Evolutionary conservation across 768 basidiomycete genomes (phyloP), one percentile per base, ranked within the genome.

Genomic region (Coprinopsis strossmayeri): DNA sequence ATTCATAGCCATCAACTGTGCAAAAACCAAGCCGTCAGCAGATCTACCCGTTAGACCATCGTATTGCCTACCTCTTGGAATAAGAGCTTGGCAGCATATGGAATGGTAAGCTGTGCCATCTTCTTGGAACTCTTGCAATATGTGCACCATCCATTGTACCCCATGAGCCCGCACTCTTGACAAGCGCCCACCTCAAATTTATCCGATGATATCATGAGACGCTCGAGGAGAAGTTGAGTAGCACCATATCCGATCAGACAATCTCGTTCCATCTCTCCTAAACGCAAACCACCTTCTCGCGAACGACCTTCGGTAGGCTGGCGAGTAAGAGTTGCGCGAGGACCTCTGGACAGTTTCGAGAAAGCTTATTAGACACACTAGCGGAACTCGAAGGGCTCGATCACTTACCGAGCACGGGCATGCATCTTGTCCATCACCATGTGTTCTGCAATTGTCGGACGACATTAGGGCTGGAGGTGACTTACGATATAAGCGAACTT

Each of bases 341-440:
- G 96, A 13, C 96, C 95, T 60, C 91, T 93, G 63, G 34, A 23
- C 47, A 55, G 45, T 26, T 28, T 46, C n/a, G 30, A 20, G 32
- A 45, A 37, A 28, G 45, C 21, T 17, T 30, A 15, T 37, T 13
- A 35, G 38, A 46, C n/a, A 24, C 10, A 37, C 15, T 18, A 23
- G 27, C 44, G 45, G 30, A 45, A 48, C 21, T 26, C 26, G 21
- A 38, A 39, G 40, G 34, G 27, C 7, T 17, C 18, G 12, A 53
- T 44, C 59, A n/a, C 74, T 58, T 64, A 85, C 91, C 91, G 86
- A 44, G 96, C 93, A 50, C 96, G 85, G 55, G 96, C 96, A 59
- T 99, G 96, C 96, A 99, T 99, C 75, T 99, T 99, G 76, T 99
- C 96, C 85, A 97, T 88, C 44, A 98, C 95, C 95, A 98, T 98